phyloP scores from a whole-genome alignment of 1,284 basidiomycete genomes.

The Papiliotrema laurentii region DNA sequence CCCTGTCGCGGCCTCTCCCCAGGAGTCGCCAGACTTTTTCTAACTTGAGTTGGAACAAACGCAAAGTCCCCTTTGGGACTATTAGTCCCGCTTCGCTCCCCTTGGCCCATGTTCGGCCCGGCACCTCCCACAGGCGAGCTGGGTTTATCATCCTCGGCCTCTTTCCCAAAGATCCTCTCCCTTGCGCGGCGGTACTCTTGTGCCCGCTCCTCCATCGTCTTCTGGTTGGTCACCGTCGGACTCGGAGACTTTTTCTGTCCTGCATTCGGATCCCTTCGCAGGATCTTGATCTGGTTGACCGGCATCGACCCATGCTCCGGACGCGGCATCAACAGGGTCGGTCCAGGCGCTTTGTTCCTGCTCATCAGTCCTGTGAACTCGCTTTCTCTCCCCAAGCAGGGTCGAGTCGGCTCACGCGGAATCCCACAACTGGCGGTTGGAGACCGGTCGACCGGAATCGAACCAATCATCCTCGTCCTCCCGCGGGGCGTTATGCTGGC shows the following conservation, averaged over 20 bases:
- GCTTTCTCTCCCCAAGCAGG: background rate
- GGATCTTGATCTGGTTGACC: background rate
- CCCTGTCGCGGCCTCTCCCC: background rate
- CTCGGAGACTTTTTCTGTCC: slow-evolving; percentile 2
- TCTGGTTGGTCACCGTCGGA: slow-evolving; percentile 4
- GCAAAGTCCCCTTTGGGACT: background rate
- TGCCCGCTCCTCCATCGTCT: slow-evolving; percentile 26
- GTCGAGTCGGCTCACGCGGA: slow-evolving; percentile 24
- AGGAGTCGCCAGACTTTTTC: background rate
- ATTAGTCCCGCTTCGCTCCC: background rate
- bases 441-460: slow-evolving; percentile 14
- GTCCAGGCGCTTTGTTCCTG: slow-evolving; percentile 1
- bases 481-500: background rate
- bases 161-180: slow-evolving; percentile 29
- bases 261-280: background rate
- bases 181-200: slow-evolving; percentile 29
- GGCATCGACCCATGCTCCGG: background rate
- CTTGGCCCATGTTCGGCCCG: background rate
- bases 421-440: slow-evolving; percentile 36
- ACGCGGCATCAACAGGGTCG: background rate
- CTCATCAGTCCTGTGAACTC: background rate
- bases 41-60: background rate
- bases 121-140: background rate
- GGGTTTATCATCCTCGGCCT: background rate
- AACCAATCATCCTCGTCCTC: slow-evolving; percentile 32